Evolutionary conservation across 2,329 filamentous ascomycete species (phyloP).

Genomic region (Colletotrichum abscissum): DNA sequence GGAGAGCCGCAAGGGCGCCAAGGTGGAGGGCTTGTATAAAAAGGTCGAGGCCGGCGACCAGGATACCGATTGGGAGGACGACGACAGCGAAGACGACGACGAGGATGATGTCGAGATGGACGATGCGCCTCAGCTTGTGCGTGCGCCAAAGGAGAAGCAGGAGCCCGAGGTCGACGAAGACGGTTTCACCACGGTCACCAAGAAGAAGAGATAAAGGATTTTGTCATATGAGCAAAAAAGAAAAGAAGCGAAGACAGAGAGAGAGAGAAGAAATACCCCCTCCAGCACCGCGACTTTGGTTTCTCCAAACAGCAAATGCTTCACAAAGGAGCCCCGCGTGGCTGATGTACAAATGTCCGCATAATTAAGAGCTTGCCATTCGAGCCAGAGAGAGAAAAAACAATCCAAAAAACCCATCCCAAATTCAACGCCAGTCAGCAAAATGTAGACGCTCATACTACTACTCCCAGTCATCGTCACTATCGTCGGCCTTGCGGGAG

Average conservation of each 20-base stretch:
- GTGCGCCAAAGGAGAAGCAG: constrained; percentile 69
- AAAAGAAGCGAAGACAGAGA: not conserved
- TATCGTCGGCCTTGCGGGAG: constrained; percentile 60
- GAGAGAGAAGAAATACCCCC: not conserved
- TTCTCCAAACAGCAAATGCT: constrained; percentile 12
- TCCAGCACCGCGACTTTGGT: constrained; percentile 10
- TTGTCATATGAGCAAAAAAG: constrained; percentile 27
- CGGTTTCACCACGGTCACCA: constrained; percentile 81
- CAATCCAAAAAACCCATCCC: constrained; percentile 32
- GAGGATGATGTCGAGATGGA: constrained; percentile 73
- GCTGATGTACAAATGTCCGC: constrained; percentile 82
- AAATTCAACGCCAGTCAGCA: constrained; percentile 31
- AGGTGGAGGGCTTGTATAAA: constrained; percentile 64
- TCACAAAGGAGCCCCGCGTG: constrained; percentile 44
- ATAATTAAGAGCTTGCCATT: constrained; percentile 64
- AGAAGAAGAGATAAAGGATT: constrained; percentile 68
- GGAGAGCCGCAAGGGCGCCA: constrained; percentile 70
- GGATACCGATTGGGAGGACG: constrained; percentile 72
- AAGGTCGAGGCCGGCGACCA: constrained; percentile 66
- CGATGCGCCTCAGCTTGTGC: constrained; percentile 73
- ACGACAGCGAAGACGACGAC: constrained; percentile 66
- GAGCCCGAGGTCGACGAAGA: constrained; percentile 83
- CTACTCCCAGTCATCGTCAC: constrained; percentile 82
- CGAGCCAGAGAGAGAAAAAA: constrained; percentile 22
- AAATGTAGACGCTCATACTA: not conserved